Conservation (phyloP, 2,329 filamentous ascomycete species). For the Trichoderma sp. region DNA sequence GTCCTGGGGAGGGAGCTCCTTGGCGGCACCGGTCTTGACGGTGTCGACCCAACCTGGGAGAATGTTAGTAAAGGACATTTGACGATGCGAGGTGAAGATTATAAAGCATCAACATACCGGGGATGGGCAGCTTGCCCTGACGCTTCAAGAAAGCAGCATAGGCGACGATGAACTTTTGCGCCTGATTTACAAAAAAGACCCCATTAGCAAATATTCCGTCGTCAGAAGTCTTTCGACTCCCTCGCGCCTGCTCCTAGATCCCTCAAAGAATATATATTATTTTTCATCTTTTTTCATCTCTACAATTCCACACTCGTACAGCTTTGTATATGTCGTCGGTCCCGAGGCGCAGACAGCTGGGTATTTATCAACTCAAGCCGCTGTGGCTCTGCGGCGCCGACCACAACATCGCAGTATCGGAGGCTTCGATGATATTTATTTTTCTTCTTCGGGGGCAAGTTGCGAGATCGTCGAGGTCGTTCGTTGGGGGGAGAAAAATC, state of each 20-base stretch:
- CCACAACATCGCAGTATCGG: slow-evolving; percentile 20
- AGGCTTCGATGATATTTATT: slow-evolving; percentile 19
- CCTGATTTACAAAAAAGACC: slow-evolving; percentile 53
- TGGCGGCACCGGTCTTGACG: slow-evolving; percentile 95
- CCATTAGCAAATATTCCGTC: slow-evolving; percentile 73
- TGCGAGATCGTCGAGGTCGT: slow-evolving; percentile 30
- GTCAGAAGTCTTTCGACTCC: slow-evolving; percentile 72
- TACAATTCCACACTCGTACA: slow-evolving; percentile 25
- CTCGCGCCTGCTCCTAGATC: slow-evolving; percentile 66
- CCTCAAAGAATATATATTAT: slow-evolving; percentile 29
- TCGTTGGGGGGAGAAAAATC: neutral
- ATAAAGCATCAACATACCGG: slow-evolving; percentile 61
- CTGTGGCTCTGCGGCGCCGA: slow-evolving; percentile 7
- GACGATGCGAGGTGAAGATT: neutral
- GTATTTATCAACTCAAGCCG: slow-evolving; percentile 12
- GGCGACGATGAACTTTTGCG: slow-evolving; percentile 85
- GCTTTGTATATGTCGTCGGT: neutral
- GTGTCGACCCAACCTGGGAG: slow-evolving; percentile 92
- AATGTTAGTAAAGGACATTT: neutral
- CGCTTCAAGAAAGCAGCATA: slow-evolving; percentile 91
- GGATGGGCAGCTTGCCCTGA: slow-evolving; percentile 89
- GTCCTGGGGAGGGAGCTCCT: slow-evolving; percentile 97
- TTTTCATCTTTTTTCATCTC: slow-evolving; percentile 12
- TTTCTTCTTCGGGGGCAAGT: slow-evolving; percentile 26
- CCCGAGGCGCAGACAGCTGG: slow-evolving; percentile 9